Evolutionary conservation across 768 basidiomycete species (phyloP).

Genomic region (Boletus eberwhitei): DNA sequence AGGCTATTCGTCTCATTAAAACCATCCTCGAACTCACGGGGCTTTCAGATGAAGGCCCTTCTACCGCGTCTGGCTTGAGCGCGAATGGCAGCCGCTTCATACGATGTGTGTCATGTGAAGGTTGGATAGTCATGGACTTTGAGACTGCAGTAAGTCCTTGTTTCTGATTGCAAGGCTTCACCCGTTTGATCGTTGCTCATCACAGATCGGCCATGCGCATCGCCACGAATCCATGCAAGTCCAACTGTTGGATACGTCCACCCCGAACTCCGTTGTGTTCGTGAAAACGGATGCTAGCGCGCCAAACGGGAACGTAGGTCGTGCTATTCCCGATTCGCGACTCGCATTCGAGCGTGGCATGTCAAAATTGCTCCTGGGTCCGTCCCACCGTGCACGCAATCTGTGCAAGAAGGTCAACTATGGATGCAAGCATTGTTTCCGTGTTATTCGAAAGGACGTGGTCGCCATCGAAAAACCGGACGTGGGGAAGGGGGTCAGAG

Average conservation of each 20-base stretch:
- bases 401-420: constrained; percentile 39
- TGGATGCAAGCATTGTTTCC: constrained; percentile 53
- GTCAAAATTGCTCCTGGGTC: constrained; percentile 16
- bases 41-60: constrained; percentile 30
- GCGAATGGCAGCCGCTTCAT: constrained; percentile 33
- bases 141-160: constrained; percentile 41
- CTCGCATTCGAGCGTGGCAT: constrained; percentile 26
- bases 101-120: constrained; percentile 49
- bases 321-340: fast-evolving
- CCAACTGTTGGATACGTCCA: constrained; percentile 19
- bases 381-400: constrained; percentile 18
- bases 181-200: background rate
- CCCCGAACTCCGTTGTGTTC: background rate
- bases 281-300: background rate
- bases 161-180: too few species aligned
- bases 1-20: constrained; percentile 49
- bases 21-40: constrained; percentile 34
- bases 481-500: constrained; percentile 9
- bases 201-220: constrained; percentile 62
- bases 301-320: too few species aligned
- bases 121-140: constrained; percentile 47
- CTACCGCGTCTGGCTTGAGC: constrained; percentile 19
- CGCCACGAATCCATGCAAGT: constrained; percentile 57
- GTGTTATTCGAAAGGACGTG: background rate
- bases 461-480: background rate